A percentile compares a stretch with the other conserved stretches of the same genome.
These are phyloP conservation scores for Leccinum uliginosum DNA, from an alignment of 768 basidiomycete genomes.

Conservation along the genomic window DNA sequence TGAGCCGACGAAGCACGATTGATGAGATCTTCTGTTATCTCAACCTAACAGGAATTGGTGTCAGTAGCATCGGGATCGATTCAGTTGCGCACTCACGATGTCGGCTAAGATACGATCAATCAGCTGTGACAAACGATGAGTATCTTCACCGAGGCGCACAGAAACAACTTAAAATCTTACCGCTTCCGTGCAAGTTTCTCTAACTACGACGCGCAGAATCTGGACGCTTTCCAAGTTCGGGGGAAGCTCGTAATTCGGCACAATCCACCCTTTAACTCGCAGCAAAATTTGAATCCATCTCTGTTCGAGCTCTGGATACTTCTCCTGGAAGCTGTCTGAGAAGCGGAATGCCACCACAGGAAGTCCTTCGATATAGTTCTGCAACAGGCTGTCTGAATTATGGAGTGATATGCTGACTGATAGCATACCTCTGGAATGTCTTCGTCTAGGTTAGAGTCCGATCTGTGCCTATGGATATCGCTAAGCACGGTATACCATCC, in stretches of 20 bases:
- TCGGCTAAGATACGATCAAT: slow-evolving; percentile 64
- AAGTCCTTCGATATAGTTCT: slow-evolving; percentile 46
- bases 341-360: slow-evolving; percentile 55
- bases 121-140: slow-evolving; percentile 37
- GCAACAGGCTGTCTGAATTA: not conserved
- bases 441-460: slow-evolving; percentile 38
- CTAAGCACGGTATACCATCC: slow-evolving; percentile 50
- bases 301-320: slow-evolving; percentile 56
- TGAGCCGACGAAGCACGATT: slow-evolving; percentile 45
- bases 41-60: slow-evolving; percentile 38
- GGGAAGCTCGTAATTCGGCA: slow-evolving; percentile 58
- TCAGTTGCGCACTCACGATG: slow-evolving; percentile 44
- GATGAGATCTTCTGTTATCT: slow-evolving; percentile 57
- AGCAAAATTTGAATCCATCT: slow-evolving; percentile 51
- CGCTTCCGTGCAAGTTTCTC: slow-evolving; percentile 50
- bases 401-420: slow-evolving; percentile 1
- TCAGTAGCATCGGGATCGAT: slow-evolving; percentile 4
- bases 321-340: slow-evolving; percentile 46
- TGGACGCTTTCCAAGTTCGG: slow-evolving; percentile 47
- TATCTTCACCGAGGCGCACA: slow-evolving; percentile 20
- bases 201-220: slow-evolving; percentile 60
- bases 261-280: slow-evolving; percentile 51
- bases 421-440: slow-evolving; percentile 50
- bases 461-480: slow-evolving; percentile 48
- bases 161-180: slow-evolving; percentile 31